A percentile compares a stretch with the other conserved stretches of the same genome.
These are phyloP conservation scores for Neoscytalidium dimidiatum DNA, from an alignment of 2,329 filamentous ascomycete species.

Conservation along the genomic window DNA sequence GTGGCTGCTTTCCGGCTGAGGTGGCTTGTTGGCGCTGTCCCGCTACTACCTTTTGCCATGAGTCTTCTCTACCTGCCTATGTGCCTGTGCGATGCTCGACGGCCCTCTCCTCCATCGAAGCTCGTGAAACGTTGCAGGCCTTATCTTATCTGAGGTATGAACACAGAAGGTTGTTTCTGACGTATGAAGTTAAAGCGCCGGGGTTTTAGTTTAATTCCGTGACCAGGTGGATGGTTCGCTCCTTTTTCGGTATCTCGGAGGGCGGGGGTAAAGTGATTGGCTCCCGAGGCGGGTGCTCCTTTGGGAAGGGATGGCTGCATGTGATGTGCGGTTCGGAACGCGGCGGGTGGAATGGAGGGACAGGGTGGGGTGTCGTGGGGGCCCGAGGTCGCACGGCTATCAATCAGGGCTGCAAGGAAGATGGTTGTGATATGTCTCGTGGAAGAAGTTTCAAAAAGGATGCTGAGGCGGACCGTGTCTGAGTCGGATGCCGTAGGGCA, in stretches of 20 bases:
- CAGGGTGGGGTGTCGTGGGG: not conserved
- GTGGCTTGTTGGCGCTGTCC: not conserved
- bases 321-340: slow-evolving; percentile 15
- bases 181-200: not conserved
- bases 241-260: not conserved
- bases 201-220: not conserved
- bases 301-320: not conserved
- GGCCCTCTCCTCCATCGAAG: not conserved
- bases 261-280: not conserved
- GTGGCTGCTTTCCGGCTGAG: not conserved
- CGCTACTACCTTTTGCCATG: no score
- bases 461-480: not conserved
- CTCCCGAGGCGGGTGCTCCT: not conserved
- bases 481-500: not conserved
- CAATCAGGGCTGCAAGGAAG: no score
- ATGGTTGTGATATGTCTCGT: not conserved
- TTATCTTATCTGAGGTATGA: not conserved
- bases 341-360: not conserved
- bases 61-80: no score
- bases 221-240: not conserved
- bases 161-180: not conserved
- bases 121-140: not conserved
- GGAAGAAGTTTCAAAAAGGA: not conserved
- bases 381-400: not conserved
- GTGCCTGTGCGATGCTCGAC: no score